Percentiles rank a stretch among this genome's conserved stretches.
These are phyloP conservation scores for Pythium sukuiense DNA, from an alignment of 352 stramenopile genomes.

Conservation along the genomic window DNA sequence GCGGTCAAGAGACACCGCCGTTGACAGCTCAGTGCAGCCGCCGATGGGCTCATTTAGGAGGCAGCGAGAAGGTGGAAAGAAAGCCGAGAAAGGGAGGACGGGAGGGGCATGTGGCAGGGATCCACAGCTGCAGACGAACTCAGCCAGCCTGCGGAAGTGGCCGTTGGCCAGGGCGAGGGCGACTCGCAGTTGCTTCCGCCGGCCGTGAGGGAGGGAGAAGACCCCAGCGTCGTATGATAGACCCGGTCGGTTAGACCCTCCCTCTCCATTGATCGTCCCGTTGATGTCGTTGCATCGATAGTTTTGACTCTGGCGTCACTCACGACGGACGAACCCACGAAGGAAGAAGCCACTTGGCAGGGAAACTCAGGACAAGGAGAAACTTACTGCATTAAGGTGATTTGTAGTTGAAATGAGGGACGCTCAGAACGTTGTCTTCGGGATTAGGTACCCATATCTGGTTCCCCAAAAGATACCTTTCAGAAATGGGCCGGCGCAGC, in stretches of 20 bases:
- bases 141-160: too few relatives aligned
- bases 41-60: not conserved
- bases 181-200: too few relatives aligned
- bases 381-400: slow-evolving; percentile 7
- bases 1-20: slow-evolving; percentile 23
- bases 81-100: not conserved
- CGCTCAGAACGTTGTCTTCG: not conserved
- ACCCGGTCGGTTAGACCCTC: not conserved
- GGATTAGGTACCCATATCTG: slow-evolving; percentile 20
- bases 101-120: not conserved
- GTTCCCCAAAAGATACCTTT: not conserved
- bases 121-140: not conserved
- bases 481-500: too few relatives aligned
- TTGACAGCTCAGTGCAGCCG: slow-evolving; percentile 3
- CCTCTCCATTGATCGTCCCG: not conserved
- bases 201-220: too few relatives aligned
- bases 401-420: not conserved
- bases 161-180: too few relatives aligned
- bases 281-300: slow-evolving; percentile 13
- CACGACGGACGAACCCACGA: not conserved
- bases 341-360: not conserved
- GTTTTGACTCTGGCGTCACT: not conserved
- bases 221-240: not conserved
- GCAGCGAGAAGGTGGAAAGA: not conserved
- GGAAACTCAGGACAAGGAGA: not conserved